Percentiles rank a stretch among this genome's conserved stretches.
Conservation (phyloP, 2,329 filamentous ascomycete genomes). For the Aspergillus sp. region DNA sequence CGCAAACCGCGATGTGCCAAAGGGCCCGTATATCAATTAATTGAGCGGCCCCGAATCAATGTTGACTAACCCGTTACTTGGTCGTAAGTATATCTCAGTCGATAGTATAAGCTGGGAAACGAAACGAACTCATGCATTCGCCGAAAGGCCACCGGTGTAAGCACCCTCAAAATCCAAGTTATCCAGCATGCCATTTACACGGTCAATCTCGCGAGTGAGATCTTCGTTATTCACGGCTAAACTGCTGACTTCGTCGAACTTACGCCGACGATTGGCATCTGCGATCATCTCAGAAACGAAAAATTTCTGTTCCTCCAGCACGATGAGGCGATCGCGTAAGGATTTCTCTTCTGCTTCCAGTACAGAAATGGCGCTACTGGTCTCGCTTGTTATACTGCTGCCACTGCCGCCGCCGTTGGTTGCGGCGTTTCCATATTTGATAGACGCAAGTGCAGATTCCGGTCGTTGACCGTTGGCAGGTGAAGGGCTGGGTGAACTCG, state of each 20-base stretch:
- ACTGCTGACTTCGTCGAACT: constrained; percentile 80
- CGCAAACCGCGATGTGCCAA: too few species aligned
- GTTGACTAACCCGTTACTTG: too few species aligned
- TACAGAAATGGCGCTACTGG: constrained; percentile 52
- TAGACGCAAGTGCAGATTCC: constrained; percentile 47
- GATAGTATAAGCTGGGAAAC: too few species aligned
- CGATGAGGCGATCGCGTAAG: constrained; percentile 67
- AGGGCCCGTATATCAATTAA: too few species aligned
- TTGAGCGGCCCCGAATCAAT: too few species aligned
- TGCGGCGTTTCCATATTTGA: constrained; percentile 49
- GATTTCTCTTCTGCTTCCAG: constrained; percentile 79
- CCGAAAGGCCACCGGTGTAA: constrained; percentile 30
- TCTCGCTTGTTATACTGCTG: constrained; percentile 46
- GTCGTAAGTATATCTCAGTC: too few species aligned
- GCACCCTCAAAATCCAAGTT: constrained; percentile 56
- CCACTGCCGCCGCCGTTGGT: constrained; percentile 42
- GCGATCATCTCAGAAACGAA: constrained; percentile 80
- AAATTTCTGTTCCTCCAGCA: constrained; percentile 86
- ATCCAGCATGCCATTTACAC: constrained; percentile 55
- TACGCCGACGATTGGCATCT: constrained; percentile 63
- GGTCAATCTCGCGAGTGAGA: constrained; percentile 67
- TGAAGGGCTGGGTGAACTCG: constrained; percentile 15
- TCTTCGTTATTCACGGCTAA: constrained; percentile 75
- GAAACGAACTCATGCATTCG: constrained; percentile 5
- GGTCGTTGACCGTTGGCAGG: constrained; percentile 21